A percentile compares a stretch with the other conserved stretches of the same genome.
Evolutionary conservation across 345 rosid genomes (phyloP).

Genomic region (Mallotus nudiflorus): DNA sequence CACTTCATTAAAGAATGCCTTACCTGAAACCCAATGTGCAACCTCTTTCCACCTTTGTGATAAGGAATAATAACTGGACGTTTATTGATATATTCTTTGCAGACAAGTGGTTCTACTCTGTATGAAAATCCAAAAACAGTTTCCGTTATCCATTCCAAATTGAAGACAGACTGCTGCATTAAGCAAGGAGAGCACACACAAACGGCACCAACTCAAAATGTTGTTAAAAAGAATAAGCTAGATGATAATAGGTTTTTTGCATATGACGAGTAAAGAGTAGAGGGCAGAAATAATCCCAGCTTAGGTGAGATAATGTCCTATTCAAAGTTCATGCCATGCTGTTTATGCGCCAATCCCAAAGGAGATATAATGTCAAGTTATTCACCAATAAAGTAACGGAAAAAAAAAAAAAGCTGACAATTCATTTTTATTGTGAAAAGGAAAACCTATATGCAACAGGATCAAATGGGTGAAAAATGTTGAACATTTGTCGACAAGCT

Average conservation of each 20-base stretch:
- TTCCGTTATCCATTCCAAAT: not conserved
- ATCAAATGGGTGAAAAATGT: conserved; percentile 95
- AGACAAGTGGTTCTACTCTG: conserved; percentile 95
- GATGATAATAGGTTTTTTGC: not conserved
- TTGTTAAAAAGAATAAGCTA: not conserved
- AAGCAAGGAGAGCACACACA: conserved; percentile 4
- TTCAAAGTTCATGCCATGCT: conserved; percentile 6
- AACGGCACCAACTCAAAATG: not conserved
- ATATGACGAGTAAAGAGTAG: not conserved
- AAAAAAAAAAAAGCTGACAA: too few relatives aligned
- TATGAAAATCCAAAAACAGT: conserved; percentile 19
- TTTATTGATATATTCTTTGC: conserved; percentile 61
- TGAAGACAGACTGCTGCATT: not conserved
- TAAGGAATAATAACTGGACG: conserved; percentile 93
- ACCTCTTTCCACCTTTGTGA: conserved; percentile 92
- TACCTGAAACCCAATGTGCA: conserved; percentile 96
- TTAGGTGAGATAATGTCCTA: not conserved
- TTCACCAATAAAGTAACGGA: too few relatives aligned
- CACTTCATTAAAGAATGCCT: not conserved
- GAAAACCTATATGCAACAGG: conserved; percentile 97
- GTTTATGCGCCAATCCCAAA: not conserved
- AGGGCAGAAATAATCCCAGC: not conserved
- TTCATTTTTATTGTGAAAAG: too few relatives aligned
- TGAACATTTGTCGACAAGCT: conserved; percentile 91
- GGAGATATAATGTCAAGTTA: too few relatives aligned